These are phyloP conservation scores for Alternaria alternata DNA, from an alignment of 2,329 filamentous ascomycete species.

Conservation along the genomic window DNA sequence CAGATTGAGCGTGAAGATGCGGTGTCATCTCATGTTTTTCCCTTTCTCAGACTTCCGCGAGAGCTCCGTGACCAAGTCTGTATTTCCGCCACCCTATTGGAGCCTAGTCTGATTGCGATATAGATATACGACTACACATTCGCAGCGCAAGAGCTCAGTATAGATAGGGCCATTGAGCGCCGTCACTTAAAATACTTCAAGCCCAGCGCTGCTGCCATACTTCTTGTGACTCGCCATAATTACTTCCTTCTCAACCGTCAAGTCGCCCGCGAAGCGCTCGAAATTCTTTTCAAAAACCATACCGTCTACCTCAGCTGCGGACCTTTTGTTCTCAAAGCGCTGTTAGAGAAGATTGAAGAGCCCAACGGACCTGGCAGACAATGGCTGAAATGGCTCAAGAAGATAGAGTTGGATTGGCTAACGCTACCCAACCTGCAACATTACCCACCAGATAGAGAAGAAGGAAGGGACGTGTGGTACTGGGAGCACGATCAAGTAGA, in stretches of 20 bases:
- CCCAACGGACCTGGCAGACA: constrained; percentile 32
- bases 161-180: constrained; percentile 43
- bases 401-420: constrained; percentile 46
- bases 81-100: not conserved
- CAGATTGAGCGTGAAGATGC: constrained; percentile 9
- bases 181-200: constrained; percentile 44
- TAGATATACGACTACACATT: constrained; percentile 46
- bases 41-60: constrained; percentile 45
- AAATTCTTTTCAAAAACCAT: constrained; percentile 46
- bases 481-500: constrained; percentile 35
- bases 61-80: constrained; percentile 49
- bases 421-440: constrained; percentile 45
- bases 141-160: constrained; percentile 32
- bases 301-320: constrained; percentile 47
- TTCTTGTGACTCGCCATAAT: constrained; percentile 46
- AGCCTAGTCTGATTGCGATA: not conserved
- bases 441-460: constrained; percentile 41
- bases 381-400: constrained; percentile 44
- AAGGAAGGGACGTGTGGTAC: constrained; percentile 36
- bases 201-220: constrained; percentile 41
- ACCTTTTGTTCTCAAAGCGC: constrained; percentile 44
- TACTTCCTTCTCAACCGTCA: constrained; percentile 46
- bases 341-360: constrained; percentile 40
- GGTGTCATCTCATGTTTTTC: constrained; percentile 22
- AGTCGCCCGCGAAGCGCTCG: constrained; percentile 46